Base-by-base conservation (phyloP, 2,329 filamentous ascomycete species). In the Colletotrichum lindemuthianum region DNA sequence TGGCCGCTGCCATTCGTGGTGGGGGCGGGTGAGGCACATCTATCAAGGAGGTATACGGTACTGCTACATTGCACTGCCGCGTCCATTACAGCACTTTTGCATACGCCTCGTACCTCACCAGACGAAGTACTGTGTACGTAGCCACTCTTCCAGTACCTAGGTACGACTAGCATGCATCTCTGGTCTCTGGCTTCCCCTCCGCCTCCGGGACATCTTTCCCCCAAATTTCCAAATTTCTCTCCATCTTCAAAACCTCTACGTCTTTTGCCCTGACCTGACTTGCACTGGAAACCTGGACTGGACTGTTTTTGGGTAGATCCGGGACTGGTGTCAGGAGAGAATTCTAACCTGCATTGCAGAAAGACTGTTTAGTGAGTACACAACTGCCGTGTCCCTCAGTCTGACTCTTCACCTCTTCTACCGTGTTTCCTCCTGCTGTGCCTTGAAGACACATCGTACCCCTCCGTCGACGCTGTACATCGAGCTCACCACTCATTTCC, bases 311-410 rank as follows among this genome's bases (percentile, higher is more conserved):
- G 36, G 16, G 44, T 39, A 55, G 57, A 60, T 41, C 39, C 52
- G 33, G 58, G 59, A 51, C 13, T 51, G 58, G 40, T 65, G 58
- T 40, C 36, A 65, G 57, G 44, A 65, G 60, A 52, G 24, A 63
- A 41, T 55, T 13, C 36, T n/a, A 47, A 37, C 48, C 33, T 53
- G 36, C 33, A 6, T 39, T 33, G 50, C 39, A 8, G 33, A 41
- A 41, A 65, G 63, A 65, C 40, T 65, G 63, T 43, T 41, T 52
- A 41, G 63, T 65, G 40, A 63, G 63, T 56, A 44, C 12, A 11
- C 11, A 48, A 48, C 8, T 40, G 32, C 33, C 63, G 51, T 51
- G 54, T 55, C 50, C 61, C 50, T 60, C 57, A 49, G 24, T 24
- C n/a, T 51, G 60, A 53, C 49, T 49, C 15, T 48, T 43, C 40